A percentile compares a stretch with the other conserved stretches of the same genome.
Evolutionary conservation across 805 yeast species (phyloP).

Genomic region (Wickerhamomyces rabaulensis): DNA sequence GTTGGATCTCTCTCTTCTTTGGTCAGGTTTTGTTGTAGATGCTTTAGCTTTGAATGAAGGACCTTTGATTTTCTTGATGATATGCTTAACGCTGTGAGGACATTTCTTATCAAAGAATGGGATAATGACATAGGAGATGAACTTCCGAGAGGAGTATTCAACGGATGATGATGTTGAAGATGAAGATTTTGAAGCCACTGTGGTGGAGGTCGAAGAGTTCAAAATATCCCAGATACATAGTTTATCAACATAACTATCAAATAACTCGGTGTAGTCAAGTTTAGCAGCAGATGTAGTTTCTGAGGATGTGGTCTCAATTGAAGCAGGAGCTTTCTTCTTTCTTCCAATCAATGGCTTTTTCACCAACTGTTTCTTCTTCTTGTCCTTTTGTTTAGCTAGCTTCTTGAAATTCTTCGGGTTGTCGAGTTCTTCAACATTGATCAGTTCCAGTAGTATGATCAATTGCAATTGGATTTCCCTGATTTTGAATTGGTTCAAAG

Average conservation of each 20-base stretch:
- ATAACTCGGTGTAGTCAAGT: slow-evolving; percentile 24
- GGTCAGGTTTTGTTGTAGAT: not conserved
- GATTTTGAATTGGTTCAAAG: slow-evolving; percentile 39
- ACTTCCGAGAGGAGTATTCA: slow-evolving; percentile 40
- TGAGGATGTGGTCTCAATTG: slow-evolving; percentile 29
- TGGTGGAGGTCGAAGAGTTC: slow-evolving; percentile 6
- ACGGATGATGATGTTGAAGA: slow-evolving; percentile 25
- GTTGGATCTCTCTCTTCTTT: not conserved
- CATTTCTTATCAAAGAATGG: slow-evolving; percentile 47
- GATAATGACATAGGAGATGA: slow-evolving; percentile 44
- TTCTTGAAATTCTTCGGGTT: slow-evolving; percentile 30
- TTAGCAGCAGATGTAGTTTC: too few species aligned
- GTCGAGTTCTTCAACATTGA: slow-evolving; percentile 30
- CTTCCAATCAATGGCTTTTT: slow-evolving; percentile 29
- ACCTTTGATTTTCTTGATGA: slow-evolving; percentile 44
- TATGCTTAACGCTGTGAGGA: slow-evolving; percentile 41
- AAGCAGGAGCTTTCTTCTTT: slow-evolving; percentile 24
- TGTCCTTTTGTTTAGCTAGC: slow-evolving; percentile 5
- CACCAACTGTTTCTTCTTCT: slow-evolving; percentile 10
- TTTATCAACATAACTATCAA: slow-evolving; percentile 46
- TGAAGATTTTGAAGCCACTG: slow-evolving; percentile 1
- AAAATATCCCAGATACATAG: slow-evolving; percentile 50
- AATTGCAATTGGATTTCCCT: slow-evolving; percentile 56
- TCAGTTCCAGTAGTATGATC: slow-evolving; percentile 40
- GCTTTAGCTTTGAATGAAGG: slow-evolving; percentile 20